phyloP scores from a whole-genome alignment of 2,329 filamentous ascomycete species.

The Arthrobotrys megalospora region DNA sequence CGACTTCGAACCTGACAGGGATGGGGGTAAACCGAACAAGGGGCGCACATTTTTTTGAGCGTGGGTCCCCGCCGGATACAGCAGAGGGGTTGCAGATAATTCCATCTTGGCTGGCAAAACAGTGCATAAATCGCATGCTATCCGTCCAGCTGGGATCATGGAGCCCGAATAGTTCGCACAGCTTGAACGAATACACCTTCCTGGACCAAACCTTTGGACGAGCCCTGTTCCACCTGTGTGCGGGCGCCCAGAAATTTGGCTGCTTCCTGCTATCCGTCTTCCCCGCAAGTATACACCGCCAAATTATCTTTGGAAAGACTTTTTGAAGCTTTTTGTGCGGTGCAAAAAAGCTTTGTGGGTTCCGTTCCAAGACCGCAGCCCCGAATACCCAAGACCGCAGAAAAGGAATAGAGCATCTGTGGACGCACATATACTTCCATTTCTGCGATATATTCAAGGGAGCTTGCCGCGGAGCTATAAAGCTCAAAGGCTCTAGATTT shows the following conservation, averaged over 20 bases:
- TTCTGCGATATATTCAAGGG: constrained; percentile 25
- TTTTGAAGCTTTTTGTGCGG: constrained; percentile 17
- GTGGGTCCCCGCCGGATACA: constrained; percentile 25
- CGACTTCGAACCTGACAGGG: constrained; percentile 26
- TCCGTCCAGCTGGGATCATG: constrained; percentile 47
- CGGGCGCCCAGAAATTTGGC: constrained; percentile 46
- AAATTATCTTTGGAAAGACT: constrained; percentile 22
- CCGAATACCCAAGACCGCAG: constrained; percentile 43
- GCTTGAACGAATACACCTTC: constrained; percentile 42
- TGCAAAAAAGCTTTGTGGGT: constrained; percentile 22
- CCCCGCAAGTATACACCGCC: constrained; percentile 32
- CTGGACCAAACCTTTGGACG: constrained; percentile 33
- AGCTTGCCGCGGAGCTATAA: constrained; percentile 7
- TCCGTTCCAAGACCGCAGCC: constrained; percentile 25
- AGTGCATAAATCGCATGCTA: constrained; percentile 48
- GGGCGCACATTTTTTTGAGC: constrained; percentile 34
- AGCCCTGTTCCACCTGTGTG: constrained; percentile 37
- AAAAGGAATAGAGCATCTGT: constrained; percentile 36
- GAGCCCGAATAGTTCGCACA: constrained; percentile 16
- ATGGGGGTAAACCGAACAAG: constrained; percentile 37
- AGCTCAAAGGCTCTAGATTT: constrained; percentile 23
- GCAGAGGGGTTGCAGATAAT: constrained; percentile 26
- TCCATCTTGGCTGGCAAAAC: constrained; percentile 52
- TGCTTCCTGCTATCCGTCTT: constrained; percentile 36
- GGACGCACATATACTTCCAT: constrained; percentile 29